These are phyloP conservation scores for Curvularia spicifera DNA, from an alignment of 2,329 filamentous ascomycete species.

Conservation along the genomic window DNA sequence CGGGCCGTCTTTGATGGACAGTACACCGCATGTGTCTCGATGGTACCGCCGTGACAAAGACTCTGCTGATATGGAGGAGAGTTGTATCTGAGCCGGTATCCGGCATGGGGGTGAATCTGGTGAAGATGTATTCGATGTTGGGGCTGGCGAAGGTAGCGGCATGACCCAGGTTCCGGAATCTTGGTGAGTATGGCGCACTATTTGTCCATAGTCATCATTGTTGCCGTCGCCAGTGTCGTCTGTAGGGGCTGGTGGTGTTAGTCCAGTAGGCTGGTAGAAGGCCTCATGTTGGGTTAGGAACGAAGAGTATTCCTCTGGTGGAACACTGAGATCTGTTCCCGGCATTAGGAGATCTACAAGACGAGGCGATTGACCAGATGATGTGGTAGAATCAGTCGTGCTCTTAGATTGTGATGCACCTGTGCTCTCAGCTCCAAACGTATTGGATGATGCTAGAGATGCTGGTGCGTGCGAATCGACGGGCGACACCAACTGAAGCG, in stretches of 20 bases:
- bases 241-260: conserved; percentile 37
- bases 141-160: conserved; percentile 46
- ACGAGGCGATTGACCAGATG: conserved; percentile 57
- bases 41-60: conserved; percentile 69
- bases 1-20: conserved; percentile 72
- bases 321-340: conserved; percentile 55
- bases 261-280: conserved; percentile 42
- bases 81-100: conserved; percentile 54
- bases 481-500: conserved; percentile 37
- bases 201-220: conserved; percentile 62
- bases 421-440: conserved; percentile 47
- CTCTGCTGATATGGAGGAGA: conserved; percentile 62
- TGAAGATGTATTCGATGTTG: conserved; percentile 45
- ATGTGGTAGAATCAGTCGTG: conserved; percentile 45
- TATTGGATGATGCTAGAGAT: conserved; percentile 45
- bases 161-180: conserved; percentile 48
- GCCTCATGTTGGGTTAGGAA: conserved; percentile 46
- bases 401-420: conserved; percentile 33
- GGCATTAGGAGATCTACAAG: conserved; percentile 58
- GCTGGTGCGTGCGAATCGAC: conserved; percentile 45
- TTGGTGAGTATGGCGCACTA: conserved; percentile 53
- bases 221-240: conserved; percentile 28
- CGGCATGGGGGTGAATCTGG: conserved; percentile 30
- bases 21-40: conserved; percentile 70
- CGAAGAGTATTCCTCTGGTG: conserved; percentile 47